phyloP scores from a whole-genome alignment of 768 basidiomycete genomes.

The Suillus clintonianus region DNA sequence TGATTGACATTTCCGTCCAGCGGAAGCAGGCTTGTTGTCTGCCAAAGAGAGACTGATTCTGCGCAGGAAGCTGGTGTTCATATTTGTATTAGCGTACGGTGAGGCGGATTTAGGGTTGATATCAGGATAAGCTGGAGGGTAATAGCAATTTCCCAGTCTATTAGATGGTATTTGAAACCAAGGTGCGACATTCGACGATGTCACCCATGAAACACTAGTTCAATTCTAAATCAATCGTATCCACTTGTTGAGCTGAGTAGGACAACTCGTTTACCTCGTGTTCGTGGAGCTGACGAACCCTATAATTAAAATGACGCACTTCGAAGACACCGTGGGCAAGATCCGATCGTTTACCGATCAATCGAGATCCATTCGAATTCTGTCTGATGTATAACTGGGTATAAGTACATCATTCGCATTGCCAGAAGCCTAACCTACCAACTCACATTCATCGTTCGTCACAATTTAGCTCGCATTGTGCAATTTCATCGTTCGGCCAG shows the following conservation, averaged over 20 bases:
- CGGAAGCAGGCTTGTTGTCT: constrained; percentile 15
- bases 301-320: neutral
- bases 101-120: neutral
- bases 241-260: neutral
- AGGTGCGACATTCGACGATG: neutral
- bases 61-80: constrained; percentile 20
- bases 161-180: neutral
- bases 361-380: neutral
- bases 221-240: neutral
- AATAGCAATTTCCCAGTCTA: neutral
- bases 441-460: neutral
- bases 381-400: no score
- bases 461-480: neutral
- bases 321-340: constrained; percentile 1
- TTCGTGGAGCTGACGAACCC: neutral
- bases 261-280: neutral
- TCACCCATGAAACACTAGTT: neutral
- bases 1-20: constrained; percentile 14
- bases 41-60: constrained; percentile 19
- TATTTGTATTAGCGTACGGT: constrained; percentile 26
- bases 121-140: neutral
- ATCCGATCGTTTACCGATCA: neutral
- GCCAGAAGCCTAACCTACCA: neutral
- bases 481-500: neutral
- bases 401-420: neutral